Conservation (phyloP, 257 asterid genomes). For the Vinca minor region DNA sequence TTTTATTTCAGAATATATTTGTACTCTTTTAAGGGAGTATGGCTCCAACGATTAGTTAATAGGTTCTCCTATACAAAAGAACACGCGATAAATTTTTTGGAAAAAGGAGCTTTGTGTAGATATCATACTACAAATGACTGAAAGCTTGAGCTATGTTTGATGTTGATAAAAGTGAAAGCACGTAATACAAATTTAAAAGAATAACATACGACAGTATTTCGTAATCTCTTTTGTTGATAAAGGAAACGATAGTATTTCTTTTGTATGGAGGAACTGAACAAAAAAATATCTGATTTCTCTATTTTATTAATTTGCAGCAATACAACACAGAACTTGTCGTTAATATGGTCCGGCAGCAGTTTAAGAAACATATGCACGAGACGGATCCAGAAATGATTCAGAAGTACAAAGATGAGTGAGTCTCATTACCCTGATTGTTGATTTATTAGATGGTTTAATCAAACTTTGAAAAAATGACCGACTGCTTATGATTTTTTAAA, state of each 20-base stretch:
- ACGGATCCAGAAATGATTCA: conserved; percentile 85
- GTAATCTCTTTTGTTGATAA: background rate
- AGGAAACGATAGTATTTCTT: background rate
- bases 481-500: no score
- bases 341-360: conserved; percentile 74
- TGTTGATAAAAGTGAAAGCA: background rate
- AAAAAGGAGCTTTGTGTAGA: background rate
- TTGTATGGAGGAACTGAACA: background rate
- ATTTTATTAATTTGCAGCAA: conserved; percentile 40
- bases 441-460: background rate
- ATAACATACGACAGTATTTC: background rate
- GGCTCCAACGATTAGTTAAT: background rate
- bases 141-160: background rate
- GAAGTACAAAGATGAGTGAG: conserved; percentile 81
- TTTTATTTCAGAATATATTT: background rate
- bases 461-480: background rate
- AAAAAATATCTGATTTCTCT: background rate
- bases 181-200: background rate
- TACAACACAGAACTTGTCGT: conserved; percentile 67
- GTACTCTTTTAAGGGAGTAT: background rate
- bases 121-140: background rate
- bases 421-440: conserved; percentile 6
- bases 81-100: no score
- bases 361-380: conserved; percentile 76
- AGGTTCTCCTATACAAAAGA: background rate